Evolutionary conservation across 768 basidiomycete genomes (phyloP).

Genomic region (Serendipita vermifera): DNA sequence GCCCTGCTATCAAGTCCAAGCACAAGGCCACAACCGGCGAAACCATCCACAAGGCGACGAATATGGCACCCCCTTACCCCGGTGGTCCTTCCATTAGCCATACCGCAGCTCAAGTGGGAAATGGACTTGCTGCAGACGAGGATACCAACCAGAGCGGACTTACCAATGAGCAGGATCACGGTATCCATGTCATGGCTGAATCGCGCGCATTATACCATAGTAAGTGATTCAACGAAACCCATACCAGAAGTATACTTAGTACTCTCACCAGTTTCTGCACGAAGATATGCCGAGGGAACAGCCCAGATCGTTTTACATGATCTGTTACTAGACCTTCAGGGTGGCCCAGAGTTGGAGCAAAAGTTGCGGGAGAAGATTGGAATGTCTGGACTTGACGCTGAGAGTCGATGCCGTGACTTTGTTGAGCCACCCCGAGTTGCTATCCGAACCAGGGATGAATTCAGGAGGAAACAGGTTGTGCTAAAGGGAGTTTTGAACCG

Average conservation of each 20-base stretch:
- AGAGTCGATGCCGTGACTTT: too few species aligned
- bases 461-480: too few species aligned
- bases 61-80: not conserved
- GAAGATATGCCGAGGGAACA: not conserved
- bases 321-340: not conserved
- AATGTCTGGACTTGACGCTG: too few species aligned
- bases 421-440: too few species aligned
- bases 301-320: not conserved
- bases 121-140: not conserved
- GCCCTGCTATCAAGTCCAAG: too few species aligned
- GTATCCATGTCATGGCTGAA: not conserved
- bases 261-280: not conserved
- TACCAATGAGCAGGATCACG: not conserved
- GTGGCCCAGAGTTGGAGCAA: not conserved
- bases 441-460: too few species aligned
- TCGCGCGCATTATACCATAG: slow-evolving; percentile 2
- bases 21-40: too few species aligned
- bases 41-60: not conserved
- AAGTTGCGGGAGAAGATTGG: not conserved
- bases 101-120: not conserved
- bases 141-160: not conserved
- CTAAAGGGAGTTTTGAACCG: too few species aligned
- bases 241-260: too few species aligned
- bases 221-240: not conserved
- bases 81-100: too few species aligned